Percentiles rank a stretch among this genome's conserved stretches.
Conservation (phyloP, 306 rosid species). For the Potentilla sterilis region DNA sequence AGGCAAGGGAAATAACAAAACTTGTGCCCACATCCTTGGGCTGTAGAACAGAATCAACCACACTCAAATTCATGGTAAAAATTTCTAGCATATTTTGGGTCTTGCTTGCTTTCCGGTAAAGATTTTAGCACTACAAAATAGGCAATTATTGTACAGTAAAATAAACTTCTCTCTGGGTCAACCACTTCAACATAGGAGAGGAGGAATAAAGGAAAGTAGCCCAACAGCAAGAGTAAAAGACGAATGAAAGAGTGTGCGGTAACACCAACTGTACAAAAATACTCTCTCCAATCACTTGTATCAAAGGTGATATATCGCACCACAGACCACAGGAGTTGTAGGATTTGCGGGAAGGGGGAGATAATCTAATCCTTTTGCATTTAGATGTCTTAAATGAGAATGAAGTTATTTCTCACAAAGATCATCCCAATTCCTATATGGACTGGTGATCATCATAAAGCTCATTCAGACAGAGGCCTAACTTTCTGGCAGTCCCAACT, state of each 20-base stretch:
- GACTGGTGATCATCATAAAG: neutral
- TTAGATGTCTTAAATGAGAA: neutral
- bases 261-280: neutral
- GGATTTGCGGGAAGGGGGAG: neutral
- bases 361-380: neutral
- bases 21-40: neutral
- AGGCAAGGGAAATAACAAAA: neutral
- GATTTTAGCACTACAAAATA: neutral
- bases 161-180: neutral
- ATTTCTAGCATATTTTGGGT: neutral
- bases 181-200: neutral
- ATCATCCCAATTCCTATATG: neutral
- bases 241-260: neutral
- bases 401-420: neutral
- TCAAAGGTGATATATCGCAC: neutral
- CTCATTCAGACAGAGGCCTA: neutral
- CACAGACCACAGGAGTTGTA: neutral
- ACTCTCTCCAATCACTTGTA: neutral
- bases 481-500: neutral
- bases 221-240: neutral
- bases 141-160: neutral
- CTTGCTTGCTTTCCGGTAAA: neutral
- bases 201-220: neutral
- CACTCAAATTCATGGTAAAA: neutral
- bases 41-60: neutral